Evolutionary conservation across 2,329 filamentous ascomycete species (phyloP).

Genomic region (Aspergillus oerlinghausenensis): DNA sequence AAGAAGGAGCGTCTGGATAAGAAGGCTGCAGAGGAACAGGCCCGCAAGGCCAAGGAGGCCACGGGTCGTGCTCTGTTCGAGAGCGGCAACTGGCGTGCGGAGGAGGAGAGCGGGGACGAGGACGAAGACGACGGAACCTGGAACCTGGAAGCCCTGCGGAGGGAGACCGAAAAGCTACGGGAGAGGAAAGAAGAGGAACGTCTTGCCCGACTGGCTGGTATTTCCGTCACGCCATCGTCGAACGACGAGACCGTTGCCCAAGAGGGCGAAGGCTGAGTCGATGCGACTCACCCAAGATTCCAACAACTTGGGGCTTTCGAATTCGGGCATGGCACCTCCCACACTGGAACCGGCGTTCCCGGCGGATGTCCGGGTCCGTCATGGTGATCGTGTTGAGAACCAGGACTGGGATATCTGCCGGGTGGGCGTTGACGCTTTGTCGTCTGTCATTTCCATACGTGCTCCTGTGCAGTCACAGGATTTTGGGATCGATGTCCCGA

Average conservation of each 20-base stretch:
- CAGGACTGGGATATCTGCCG: conserved; percentile 21
- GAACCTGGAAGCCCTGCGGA: conserved; percentile 77
- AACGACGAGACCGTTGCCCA: conserved; percentile 17
- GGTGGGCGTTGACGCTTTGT: conserved; percentile 16
- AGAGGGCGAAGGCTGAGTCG: conserved; percentile 25
- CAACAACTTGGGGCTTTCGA: conserved; percentile 26
- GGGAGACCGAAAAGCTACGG: conserved; percentile 75
- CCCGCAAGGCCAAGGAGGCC: conserved; percentile 85
- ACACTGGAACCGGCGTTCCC: conserved; percentile 17
- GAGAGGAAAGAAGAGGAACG: conserved; percentile 74
- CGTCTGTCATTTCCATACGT: conserved; percentile 13
- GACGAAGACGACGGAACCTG: conserved; percentile 58
- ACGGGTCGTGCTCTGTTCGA: conserved; percentile 95
- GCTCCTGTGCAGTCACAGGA: conserved; percentile 4
- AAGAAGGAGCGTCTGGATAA: conserved; percentile 92
- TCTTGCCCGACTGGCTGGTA: conserved; percentile 37
- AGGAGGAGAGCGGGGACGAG: conserved; percentile 58
- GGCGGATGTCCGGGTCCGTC: conserved; percentile 17
- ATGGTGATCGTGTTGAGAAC: conserved; percentile 20
- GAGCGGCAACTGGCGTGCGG: conserved; percentile 81
- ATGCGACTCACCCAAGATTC: conserved; percentile 14
- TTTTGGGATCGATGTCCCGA: conserved; percentile 7
- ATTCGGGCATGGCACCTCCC: conserved; percentile 17
- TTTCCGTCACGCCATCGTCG: conserved; percentile 15
- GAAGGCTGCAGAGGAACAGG: conserved; percentile 91